Evolutionary conservation across 495 filamentous ascomycete genomes (phyloP).

Genomic region (Cercophora samala): DNA sequence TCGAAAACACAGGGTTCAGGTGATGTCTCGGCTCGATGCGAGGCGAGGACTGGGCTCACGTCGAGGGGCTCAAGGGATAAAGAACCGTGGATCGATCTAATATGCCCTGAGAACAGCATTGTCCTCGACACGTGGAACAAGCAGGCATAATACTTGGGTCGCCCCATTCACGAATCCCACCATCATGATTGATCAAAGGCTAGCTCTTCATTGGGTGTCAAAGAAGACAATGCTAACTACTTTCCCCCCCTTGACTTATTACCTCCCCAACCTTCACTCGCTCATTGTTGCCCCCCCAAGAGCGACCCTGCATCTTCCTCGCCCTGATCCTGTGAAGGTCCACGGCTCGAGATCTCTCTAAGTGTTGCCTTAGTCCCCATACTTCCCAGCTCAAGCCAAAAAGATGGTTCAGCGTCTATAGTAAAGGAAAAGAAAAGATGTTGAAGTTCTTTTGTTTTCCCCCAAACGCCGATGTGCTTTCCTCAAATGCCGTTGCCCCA

Average conservation of each 20-base stretch:
- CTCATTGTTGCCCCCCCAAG: background rate
- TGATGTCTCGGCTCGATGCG: background rate
- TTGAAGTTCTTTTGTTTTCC: slow-evolving; percentile 47
- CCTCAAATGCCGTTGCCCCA: slow-evolving; percentile 34
- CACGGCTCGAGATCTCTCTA: background rate
- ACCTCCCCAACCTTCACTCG: background rate
- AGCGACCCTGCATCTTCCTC: background rate
- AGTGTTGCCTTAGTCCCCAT: slow-evolving; percentile 5
- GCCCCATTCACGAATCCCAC: background rate
- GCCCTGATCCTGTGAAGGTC: background rate
- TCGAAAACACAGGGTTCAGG: background rate
- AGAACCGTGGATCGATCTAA: background rate
- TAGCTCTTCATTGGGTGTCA: slow-evolving; percentile 8
- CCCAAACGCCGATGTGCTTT: slow-evolving; percentile 39
- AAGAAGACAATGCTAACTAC: slow-evolving; percentile 11
- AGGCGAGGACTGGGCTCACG: background rate
- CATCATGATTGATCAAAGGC: slow-evolving; percentile 5
- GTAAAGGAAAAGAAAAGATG: slow-evolving; percentile 43
- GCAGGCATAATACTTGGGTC: background rate
- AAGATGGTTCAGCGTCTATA: slow-evolving; percentile 35
- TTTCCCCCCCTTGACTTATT: background rate
- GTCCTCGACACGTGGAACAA: background rate
- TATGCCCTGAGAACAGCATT: background rate
- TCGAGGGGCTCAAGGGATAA: no score
- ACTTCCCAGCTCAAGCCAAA: slow-evolving; percentile 31